phyloP scores from a whole-genome alignment of 2,329 filamentous ascomycete species.

The Fusarium clavum region DNA sequence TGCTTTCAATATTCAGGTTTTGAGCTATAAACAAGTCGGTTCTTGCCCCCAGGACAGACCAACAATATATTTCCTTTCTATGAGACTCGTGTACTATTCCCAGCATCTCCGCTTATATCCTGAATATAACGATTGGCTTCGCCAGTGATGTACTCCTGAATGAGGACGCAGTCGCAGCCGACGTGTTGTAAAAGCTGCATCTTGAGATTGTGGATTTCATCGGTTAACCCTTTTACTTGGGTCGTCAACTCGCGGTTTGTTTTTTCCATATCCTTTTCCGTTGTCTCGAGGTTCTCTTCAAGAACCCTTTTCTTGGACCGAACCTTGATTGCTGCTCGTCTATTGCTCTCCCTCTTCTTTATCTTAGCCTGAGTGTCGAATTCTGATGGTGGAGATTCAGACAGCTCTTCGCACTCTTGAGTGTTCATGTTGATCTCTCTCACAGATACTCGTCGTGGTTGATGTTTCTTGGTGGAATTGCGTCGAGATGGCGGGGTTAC shows the following conservation, averaged over 20 bases:
- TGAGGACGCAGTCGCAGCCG: background rate
- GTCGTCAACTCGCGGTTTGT: background rate
- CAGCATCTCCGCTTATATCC: background rate
- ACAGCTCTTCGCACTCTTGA: background rate
- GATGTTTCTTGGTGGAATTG: background rate
- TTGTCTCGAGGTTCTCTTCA: background rate
- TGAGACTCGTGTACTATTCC: background rate
- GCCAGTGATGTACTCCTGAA: background rate
- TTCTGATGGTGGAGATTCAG: background rate
- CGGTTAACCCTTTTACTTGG: background rate
- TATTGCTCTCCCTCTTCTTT: slow-evolving; percentile 1
- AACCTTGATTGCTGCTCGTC: background rate
- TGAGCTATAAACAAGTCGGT: too few relatives aligned
- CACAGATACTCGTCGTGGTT: accelerated
- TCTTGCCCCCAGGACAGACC: background rate
- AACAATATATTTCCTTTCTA: background rate
- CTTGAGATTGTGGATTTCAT: background rate
- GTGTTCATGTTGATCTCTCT: background rate
- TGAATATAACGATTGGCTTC: slow-evolving; percentile 1
- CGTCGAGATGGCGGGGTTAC: background rate
- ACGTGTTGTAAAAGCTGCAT: slow-evolving; percentile 2
- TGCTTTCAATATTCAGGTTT: background rate
- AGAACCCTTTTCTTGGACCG: background rate
- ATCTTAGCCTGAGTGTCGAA: background rate
- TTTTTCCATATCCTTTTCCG: background rate